Evolutionary conservation across 768 basidiomycete species (phyloP).

Genomic region (Termitomyces sp.): DNA sequence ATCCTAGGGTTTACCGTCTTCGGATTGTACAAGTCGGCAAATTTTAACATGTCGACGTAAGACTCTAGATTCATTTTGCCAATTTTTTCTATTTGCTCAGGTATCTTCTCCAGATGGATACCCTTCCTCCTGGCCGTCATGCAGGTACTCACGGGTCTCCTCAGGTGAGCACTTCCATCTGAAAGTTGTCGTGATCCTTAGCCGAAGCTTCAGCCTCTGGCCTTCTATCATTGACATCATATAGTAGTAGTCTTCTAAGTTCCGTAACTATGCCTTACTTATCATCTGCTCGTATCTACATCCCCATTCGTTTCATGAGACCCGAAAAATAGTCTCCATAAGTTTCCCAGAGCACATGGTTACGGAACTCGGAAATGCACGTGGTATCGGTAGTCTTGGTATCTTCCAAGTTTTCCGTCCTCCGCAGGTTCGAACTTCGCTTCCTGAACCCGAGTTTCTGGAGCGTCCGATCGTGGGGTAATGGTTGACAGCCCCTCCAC

Average conservation of each 20-base stretch:
- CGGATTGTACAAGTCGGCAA: conserved; percentile 37
- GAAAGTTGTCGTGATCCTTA: not conserved
- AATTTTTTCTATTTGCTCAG: not conserved
- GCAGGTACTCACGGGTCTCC: conserved; percentile 33
- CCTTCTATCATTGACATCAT: conserved; percentile 41
- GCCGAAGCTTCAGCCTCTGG: conserved; percentile 27
- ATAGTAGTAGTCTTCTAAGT: conserved; percentile 9
- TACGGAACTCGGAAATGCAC: conserved; percentile 4
- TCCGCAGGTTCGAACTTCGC: conserved; percentile 1
- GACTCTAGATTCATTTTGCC: conserved; percentile 11
- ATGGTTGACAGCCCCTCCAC: not conserved
- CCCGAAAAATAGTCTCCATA: not conserved
- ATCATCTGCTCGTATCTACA: conserved; percentile 3
- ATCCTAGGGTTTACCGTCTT: conserved; percentile 39
- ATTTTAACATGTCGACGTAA: conserved; percentile 48
- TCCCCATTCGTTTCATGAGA: not conserved
- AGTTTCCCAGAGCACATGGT: not conserved
- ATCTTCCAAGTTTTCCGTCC: not conserved
- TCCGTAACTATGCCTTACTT: not conserved
- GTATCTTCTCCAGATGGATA: conserved; percentile 30
- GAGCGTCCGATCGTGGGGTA: conserved; percentile 2
- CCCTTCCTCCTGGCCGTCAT: conserved; percentile 39
- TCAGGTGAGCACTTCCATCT: conserved; percentile 25
- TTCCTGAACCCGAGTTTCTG: conserved; percentile 2
- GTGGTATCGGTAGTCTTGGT: not conserved